A percentile compares a stretch with the other conserved stretches of the same genome.
Evolutionary conservation across 1,284 basidiomycete genomes (phyloP).

Genomic region (Fomitopsis palustris): DNA sequence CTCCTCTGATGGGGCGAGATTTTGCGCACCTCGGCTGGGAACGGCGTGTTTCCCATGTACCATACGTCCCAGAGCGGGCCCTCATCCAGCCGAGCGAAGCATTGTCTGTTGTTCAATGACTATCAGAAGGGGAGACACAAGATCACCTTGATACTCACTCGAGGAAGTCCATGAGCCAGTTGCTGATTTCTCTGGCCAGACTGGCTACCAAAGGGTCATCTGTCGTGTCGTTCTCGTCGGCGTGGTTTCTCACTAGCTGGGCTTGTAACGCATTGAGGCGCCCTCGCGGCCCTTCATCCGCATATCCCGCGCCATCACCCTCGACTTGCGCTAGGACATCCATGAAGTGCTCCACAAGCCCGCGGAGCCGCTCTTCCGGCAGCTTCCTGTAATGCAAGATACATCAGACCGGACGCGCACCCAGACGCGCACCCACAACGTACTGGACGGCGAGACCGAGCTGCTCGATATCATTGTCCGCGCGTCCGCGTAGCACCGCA

Average conservation of each 20-base stretch:
- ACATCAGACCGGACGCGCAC: neutral
- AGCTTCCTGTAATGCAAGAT: slow-evolving; percentile 40
- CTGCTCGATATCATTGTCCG: slow-evolving; percentile 38
- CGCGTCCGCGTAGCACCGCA: slow-evolving; percentile 38
- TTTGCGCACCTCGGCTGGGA: slow-evolving; percentile 57
- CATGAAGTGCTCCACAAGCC: slow-evolving; percentile 38
- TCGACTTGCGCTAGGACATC: slow-evolving; percentile 31
- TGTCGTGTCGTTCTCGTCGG: neutral
- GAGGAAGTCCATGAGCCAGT: slow-evolving; percentile 50
- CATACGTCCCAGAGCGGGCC: slow-evolving; percentile 62
- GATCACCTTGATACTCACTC: slow-evolving; percentile 33
- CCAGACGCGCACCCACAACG: slow-evolving; percentile 13
- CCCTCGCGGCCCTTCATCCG: slow-evolving; percentile 18
- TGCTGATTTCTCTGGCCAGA: slow-evolving; percentile 23
- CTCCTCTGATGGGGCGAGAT: neutral
- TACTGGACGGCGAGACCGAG: slow-evolving; percentile 47
- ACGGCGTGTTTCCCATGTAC: slow-evolving; percentile 61
- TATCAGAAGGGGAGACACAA: neutral
- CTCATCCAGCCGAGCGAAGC: slow-evolving; percentile 45
- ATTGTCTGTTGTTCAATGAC: slow-evolving; percentile 31
- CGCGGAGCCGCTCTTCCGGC: slow-evolving; percentile 32
- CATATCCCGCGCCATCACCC: slow-evolving; percentile 18
- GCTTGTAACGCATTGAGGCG: neutral
- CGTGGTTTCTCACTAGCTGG: neutral
- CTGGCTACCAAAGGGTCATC: slow-evolving; percentile 1